Percentiles rank a stretch among this genome's conserved stretches.
phyloP scores from a whole-genome alignment of 352 stramenopile species.

The Phytophthora cryptogea region DNA sequence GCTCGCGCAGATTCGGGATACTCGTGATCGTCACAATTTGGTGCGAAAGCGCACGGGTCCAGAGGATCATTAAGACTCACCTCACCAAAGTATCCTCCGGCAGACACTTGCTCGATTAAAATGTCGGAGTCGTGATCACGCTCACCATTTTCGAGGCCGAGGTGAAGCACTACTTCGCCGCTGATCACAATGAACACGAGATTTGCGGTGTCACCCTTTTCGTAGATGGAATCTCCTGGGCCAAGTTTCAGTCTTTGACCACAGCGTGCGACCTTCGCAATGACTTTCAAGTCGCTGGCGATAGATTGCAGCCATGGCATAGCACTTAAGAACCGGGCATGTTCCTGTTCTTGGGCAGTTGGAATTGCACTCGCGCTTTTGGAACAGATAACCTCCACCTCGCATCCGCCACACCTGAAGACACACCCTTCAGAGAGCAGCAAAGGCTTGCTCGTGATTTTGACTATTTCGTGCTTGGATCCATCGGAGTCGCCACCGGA shows the following conservation, averaged over 20 bases:
- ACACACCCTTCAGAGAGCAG: constrained; percentile 71
- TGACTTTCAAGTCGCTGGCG: constrained; percentile 38
- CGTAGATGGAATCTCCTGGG: constrained; percentile 54
- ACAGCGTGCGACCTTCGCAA: constrained; percentile 57
- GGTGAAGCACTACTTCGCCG: constrained; percentile 48
- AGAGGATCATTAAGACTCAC: constrained; percentile 38
- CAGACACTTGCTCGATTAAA: constrained; percentile 39
- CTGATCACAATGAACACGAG: constrained; percentile 72
- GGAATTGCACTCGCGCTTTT: constrained; percentile 28
- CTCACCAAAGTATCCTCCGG: constrained; percentile 69
- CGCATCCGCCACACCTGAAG: constrained; percentile 60
- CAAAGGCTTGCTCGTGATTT: constrained; percentile 71
- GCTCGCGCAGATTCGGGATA: constrained; percentile 57
- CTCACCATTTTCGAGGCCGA: not conserved
- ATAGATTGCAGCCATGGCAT: constrained; percentile 74
- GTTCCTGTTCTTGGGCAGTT: constrained; percentile 47
- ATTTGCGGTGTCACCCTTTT: constrained; percentile 59
- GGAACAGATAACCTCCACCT: constrained; percentile 67
- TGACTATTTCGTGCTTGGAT: constrained; percentile 44
- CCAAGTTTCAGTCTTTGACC: constrained; percentile 49
- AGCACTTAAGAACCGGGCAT: constrained; percentile 44
- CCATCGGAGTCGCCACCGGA: not conserved
- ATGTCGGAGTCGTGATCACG: not conserved
- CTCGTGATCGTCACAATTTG: constrained; percentile 30
- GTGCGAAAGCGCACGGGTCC: not conserved